Conservation (phyloP, 2,329 filamentous ascomycete genomes). For the Aspergillus spinulosporus region DNA sequence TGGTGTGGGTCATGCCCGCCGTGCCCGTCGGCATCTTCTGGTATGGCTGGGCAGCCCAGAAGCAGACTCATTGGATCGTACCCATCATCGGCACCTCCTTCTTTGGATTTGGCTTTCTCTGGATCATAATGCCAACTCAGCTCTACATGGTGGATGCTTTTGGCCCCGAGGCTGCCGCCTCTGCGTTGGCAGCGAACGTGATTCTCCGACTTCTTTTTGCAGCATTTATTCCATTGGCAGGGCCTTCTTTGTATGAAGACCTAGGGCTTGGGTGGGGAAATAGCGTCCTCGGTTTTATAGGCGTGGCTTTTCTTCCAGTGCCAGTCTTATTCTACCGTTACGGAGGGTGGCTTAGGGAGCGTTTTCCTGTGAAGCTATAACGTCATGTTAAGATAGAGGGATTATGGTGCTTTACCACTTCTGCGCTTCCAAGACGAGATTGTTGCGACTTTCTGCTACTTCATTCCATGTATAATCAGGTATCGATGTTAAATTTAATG, state of each 20-base stretch:
- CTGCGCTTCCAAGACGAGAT: too few species aligned
- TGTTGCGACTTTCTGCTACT: too few species aligned
- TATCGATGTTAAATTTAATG: too few species aligned
- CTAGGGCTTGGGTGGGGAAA: conserved; percentile 58
- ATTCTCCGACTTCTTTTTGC: conserved; percentile 47
- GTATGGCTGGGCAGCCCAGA: conserved; percentile 35
- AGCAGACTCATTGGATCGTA: conserved; percentile 33
- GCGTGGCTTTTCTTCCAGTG: conserved; percentile 27
- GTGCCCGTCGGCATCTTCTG: conserved; percentile 30
- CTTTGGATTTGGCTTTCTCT: conserved; percentile 25
- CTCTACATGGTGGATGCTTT: conserved; percentile 40
- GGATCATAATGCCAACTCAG: conserved; percentile 27
- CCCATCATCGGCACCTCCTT: conserved; percentile 29
- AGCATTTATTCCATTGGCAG: conserved; percentile 58
- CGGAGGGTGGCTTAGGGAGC: too few species aligned
- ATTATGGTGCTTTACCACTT: too few species aligned
- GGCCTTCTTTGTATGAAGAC: conserved; percentile 57
- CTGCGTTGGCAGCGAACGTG: conserved; percentile 32
- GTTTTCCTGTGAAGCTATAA: too few species aligned
- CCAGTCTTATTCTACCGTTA: too few species aligned
- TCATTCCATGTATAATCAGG: too few species aligned
- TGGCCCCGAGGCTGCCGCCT: conserved; percentile 34
- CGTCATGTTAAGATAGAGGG: too few species aligned
- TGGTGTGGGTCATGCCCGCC: conserved; percentile 18
- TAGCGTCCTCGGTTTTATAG: conserved; percentile 53